Percentiles rank a stretch among this genome's conserved stretches.
Evolutionary conservation across 345 rosid genomes (phyloP).

Genomic region (Mallotus nudiflorus): DNA sequence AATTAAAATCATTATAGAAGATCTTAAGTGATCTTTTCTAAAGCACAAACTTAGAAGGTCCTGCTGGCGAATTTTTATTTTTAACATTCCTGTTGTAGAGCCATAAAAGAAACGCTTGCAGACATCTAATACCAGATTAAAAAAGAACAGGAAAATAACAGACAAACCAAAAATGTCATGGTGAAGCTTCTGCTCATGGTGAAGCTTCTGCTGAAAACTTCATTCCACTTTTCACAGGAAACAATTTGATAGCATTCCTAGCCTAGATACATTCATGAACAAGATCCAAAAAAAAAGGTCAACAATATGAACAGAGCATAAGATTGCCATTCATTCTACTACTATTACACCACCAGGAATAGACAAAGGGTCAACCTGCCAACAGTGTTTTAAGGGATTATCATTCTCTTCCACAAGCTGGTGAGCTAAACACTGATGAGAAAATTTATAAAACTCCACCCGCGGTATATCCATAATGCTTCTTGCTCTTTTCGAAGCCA

Average conservation of each 20-base stretch:
- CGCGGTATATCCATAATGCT: constrained; percentile 28
- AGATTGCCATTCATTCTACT: constrained; percentile 25
- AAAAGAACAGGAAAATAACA: neutral
- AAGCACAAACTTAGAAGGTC: constrained; percentile 10
- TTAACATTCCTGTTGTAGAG: no score
- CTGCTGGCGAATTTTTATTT: no score
- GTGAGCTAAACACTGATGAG: constrained; percentile 57
- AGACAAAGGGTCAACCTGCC: constrained; percentile 52
- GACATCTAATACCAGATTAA: neutral
- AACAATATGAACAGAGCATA: no score
- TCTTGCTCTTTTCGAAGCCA: constrained; percentile 37
- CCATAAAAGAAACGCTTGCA: neutral
- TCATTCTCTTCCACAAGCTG: constrained; percentile 24
- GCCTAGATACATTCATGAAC: neutral
- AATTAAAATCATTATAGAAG: neutral
- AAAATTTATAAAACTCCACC: constrained; percentile 42
- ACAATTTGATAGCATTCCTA: neutral
- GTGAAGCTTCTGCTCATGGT: constrained; percentile 3
- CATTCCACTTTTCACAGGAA: constrained; percentile 13
- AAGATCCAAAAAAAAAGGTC: neutral
- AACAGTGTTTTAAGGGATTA: constrained; percentile 21
- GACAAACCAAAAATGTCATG: neutral
- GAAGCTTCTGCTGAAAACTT: constrained; percentile 6
- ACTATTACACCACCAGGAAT: constrained; percentile 23
- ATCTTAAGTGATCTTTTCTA: neutral